These are phyloP conservation scores for Clonostachys byssicola DNA, from an alignment of 2,329 filamentous ascomycete genomes.

Conservation along the genomic window DNA sequence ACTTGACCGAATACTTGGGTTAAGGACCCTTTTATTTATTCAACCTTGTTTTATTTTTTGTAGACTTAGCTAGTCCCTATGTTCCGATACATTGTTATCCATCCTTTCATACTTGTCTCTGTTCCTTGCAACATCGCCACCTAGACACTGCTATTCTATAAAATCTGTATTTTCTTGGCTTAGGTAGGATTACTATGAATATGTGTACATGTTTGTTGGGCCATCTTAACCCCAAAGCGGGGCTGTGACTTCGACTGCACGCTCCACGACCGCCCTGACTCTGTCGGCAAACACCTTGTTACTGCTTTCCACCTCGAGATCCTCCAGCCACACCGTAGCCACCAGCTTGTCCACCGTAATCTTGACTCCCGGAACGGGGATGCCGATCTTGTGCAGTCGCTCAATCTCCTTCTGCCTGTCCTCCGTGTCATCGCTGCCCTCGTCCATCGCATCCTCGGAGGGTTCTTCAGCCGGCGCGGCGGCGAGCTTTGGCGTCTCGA, in stretches of 20 bases:
- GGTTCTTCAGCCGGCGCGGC: conserved; percentile 10
- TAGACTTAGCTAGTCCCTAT: background rate
- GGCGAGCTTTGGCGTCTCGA: conserved; percentile 59
- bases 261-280: conserved; percentile 84
- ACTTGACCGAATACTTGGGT: conserved; percentile 51
- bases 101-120: background rate
- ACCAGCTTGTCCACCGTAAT: conserved; percentile 85
- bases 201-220: background rate
- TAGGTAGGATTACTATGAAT: background rate
- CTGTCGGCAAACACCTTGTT: conserved; percentile 78
- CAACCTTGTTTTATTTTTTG: conserved; percentile 11
- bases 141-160: background rate
- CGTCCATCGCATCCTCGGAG: conserved; percentile 18
- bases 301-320: conserved; percentile 81
- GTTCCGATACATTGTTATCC: background rate
- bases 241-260: conserved; percentile 82
- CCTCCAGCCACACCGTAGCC: conserved; percentile 88
- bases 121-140: background rate
- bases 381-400: conserved; percentile 75
- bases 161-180: background rate
- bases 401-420: conserved; percentile 66
- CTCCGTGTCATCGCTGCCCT: conserved; percentile 29
- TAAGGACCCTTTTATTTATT: conserved; percentile 15
- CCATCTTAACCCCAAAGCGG: conserved; percentile 55
- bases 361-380: conserved; percentile 84